A percentile compares a stretch with the other conserved stretches of the same genome.
Conservation (phyloP, 2,329 filamentous ascomycete genomes). For the Blastomyces parvus region DNA sequence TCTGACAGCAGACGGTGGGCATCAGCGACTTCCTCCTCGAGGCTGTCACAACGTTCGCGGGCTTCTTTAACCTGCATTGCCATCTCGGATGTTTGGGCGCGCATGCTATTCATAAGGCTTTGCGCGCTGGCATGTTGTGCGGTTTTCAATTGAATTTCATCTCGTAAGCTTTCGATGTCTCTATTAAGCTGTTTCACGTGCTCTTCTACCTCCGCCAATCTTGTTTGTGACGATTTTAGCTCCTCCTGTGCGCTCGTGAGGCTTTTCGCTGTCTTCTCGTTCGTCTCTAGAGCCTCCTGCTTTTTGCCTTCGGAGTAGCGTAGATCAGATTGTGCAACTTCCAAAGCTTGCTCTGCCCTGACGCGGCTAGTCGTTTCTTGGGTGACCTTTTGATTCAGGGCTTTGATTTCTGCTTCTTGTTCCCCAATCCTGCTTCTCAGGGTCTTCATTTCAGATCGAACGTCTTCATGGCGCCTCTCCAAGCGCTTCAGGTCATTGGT, state of each 20-base stretch:
- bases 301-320: conserved; percentile 70
- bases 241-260: conserved; percentile 65
- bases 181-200: conserved; percentile 58
- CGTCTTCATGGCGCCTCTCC: conserved; percentile 72
- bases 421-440: conserved; percentile 62
- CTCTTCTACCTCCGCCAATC: conserved; percentile 64
- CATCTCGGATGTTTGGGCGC: conserved; percentile 81
- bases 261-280: conserved; percentile 62
- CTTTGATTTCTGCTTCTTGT: conserved; percentile 67
- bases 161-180: conserved; percentile 58
- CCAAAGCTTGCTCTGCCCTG: conserved; percentile 69
- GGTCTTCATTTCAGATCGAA: conserved; percentile 61
- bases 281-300: conserved; percentile 62
- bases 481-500: conserved; percentile 59
- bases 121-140: conserved; percentile 81
- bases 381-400: conserved; percentile 66
- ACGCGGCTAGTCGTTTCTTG: conserved; percentile 62
- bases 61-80: conserved; percentile 86
- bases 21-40: conserved; percentile 88
- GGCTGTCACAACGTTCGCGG: conserved; percentile 66
- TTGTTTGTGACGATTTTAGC: conserved; percentile 45
- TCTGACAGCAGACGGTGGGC: conserved; percentile 78
- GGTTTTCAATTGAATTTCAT: conserved; percentile 74
- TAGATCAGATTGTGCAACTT: conserved; percentile 64
- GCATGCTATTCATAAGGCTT: conserved; percentile 80